Conservation (phyloP, 352 stramenopile species). For the Phytophthora pisi region DNA sequence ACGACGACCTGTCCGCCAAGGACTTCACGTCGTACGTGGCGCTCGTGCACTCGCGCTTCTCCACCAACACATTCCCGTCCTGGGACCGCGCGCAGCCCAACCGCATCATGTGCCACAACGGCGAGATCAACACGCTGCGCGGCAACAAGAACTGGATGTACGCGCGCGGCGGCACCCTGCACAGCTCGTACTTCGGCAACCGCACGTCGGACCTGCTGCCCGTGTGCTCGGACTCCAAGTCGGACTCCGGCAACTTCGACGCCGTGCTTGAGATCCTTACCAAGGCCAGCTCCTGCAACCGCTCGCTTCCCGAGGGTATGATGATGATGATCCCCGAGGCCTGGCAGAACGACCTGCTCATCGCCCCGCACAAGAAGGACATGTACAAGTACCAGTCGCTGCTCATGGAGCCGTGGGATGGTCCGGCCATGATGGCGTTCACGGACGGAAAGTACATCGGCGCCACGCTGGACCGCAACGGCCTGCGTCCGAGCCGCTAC, state of each 20-base stretch:
- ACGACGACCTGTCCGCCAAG: constrained; percentile 56
- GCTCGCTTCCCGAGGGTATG: constrained; percentile 93
- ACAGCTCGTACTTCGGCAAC: constrained; percentile 92
- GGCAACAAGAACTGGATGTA: constrained; percentile 99
- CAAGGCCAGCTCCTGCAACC: constrained; percentile 89
- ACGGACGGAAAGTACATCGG: constrained; percentile 96
- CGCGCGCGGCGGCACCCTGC: constrained; percentile 89
- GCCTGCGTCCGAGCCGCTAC: constrained; percentile 94
- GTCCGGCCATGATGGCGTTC: constrained; percentile 98
- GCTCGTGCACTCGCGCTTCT: constrained; percentile 97
- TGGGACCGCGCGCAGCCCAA: constrained; percentile 97
- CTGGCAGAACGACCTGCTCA: constrained; percentile 95
- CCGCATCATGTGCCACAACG: constrained; percentile 98
- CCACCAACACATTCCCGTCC: constrained; percentile 98
- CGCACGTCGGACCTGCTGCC: constrained; percentile 92
- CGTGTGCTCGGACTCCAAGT: constrained; percentile 95
- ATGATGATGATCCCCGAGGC: constrained; percentile 99
- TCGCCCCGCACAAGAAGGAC: constrained; percentile 93
- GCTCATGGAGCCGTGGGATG: constrained; percentile 98
- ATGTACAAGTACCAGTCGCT: constrained; percentile 99
- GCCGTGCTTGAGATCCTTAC: constrained; percentile 94
- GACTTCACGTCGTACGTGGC: constrained; percentile 94
- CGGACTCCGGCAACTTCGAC: constrained; percentile 97
- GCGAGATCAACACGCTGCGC: constrained; percentile 98
- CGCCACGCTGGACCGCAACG: constrained; percentile 97